Evolutionary conservation across 148 eudicot genomes (phyloP).

Genomic region (Chenopodium berlandieri): DNA sequence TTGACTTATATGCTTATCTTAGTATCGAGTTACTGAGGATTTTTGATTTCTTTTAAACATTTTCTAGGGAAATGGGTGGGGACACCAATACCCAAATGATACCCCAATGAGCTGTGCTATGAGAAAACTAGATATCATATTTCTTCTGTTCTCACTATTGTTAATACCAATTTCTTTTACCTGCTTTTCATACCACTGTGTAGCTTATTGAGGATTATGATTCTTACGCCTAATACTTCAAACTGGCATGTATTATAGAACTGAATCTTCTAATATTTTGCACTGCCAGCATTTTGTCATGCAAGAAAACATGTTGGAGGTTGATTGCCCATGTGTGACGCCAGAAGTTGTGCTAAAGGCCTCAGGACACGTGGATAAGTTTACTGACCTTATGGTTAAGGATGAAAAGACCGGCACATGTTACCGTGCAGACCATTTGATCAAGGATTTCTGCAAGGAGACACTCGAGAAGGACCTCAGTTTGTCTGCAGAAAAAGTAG

Average conservation of each 20-base stretch:
- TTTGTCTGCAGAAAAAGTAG: constrained; percentile 55
- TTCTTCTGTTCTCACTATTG: not conserved
- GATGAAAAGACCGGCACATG: constrained; percentile 89
- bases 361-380: constrained; percentile 94
- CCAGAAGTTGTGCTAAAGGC: constrained; percentile 96
- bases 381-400: constrained; percentile 96
- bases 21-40: not conserved
- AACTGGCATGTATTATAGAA: not conserved
- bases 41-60: not conserved
- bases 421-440: constrained; percentile 89
- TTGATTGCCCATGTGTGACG: constrained; percentile 96
- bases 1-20: not conserved
- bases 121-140: not conserved
- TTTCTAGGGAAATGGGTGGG: not conserved
- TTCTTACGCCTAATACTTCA: not conserved
- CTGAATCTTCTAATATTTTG: constrained; percentile 12
- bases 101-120: not conserved
- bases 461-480: constrained; percentile 77
- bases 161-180: not conserved
- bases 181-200: not conserved
- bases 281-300: constrained; percentile 77
- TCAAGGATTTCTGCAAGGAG: constrained; percentile 91
- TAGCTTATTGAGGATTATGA: too few relatives aligned
- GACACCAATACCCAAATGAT: not conserved
- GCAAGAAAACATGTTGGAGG: constrained; percentile 96